Conservation (phyloP, 1,284 basidiomycete species). For the Leccinum fallax region DNA sequence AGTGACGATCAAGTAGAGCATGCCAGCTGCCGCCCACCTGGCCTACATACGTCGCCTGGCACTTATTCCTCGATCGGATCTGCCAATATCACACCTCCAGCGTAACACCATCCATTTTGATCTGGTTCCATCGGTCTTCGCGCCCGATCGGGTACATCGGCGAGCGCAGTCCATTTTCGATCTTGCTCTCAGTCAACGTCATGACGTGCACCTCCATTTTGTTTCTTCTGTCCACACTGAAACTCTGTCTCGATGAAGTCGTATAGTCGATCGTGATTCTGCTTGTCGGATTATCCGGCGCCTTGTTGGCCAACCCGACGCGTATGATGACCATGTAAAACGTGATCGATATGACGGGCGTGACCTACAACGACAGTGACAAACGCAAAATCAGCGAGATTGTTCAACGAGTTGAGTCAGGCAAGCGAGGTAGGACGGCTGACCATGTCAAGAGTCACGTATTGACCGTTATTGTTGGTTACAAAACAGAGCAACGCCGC, state of each 20-base stretch:
- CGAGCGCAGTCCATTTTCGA: background rate
- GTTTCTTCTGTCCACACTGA: conserved; percentile 5
- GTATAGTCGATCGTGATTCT: background rate
- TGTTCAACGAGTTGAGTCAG: background rate
- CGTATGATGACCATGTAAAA: conserved; percentile 31
- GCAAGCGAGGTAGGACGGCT: background rate
- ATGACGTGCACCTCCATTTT: conserved; percentile 10
- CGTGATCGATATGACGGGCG: conserved; percentile 27
- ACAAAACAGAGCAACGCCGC: conserved; percentile 14
- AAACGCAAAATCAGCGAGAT: background rate
- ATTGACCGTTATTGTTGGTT: conserved; percentile 14
- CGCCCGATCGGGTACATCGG: background rate
- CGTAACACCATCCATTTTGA: background rate
- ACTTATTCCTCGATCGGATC: background rate
- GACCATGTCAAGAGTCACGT: conserved; percentile 26
- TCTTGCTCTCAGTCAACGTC: conserved; percentile 1
- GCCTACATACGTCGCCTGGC: background rate
- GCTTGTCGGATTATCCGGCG: background rate
- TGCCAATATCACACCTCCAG: conserved; percentile 4
- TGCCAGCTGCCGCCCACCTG: background rate
- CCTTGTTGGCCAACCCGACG: conserved; percentile 15
- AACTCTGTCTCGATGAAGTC: background rate
- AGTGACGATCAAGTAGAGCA: background rate
- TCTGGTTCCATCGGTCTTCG: conserved; percentile 1
- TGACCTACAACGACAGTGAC: conserved; percentile 8